Conservation (phyloP, 305 asterid species). For the Fraxinus nigra region DNA sequence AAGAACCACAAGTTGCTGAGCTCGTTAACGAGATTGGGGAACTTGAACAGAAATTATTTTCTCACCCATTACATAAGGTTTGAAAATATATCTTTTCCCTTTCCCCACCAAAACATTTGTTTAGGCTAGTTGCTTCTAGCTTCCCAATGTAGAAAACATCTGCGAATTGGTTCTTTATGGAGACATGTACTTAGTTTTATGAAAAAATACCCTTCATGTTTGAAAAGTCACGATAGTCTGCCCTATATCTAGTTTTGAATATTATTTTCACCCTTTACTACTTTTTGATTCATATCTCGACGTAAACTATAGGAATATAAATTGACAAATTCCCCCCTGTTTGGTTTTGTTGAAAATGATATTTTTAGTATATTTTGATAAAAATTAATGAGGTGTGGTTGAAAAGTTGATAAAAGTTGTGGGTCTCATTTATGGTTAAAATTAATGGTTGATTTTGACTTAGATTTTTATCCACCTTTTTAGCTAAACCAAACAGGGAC, state of each 20-base stretch:
- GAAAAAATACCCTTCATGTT: neutral
- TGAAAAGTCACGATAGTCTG: neutral
- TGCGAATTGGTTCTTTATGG: conserved; percentile 12
- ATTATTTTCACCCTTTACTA: neutral
- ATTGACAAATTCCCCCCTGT: neutral
- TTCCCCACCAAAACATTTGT: conserved; percentile 6
- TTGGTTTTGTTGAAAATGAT: neutral
- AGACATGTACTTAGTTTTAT: neutral
- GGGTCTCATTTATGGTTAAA: neutral
- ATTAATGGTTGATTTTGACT: too few relatives aligned
- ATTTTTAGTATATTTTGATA: neutral
- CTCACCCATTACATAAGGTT: conserved; percentile 88
- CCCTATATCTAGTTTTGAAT: neutral
- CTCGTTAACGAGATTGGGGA: conserved; percentile 68
- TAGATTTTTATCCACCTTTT: neutral
- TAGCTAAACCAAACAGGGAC: too few relatives aligned
- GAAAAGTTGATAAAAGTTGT: too few relatives aligned
- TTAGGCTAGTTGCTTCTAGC: conserved; percentile 6
- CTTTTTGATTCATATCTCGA: neutral
- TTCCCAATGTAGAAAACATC: neutral
- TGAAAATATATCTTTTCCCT: conserved; percentile 1
- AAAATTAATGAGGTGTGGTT: too few relatives aligned
- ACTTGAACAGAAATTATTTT: conserved; percentile 18
- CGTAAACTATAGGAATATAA: neutral
- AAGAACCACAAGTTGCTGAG: conserved; percentile 76